A percentile compares a stretch with the other conserved stretches of the same genome.
Conservation (phyloP, 192 early-diverging fungal species). For the Backusella circina region DNA sequence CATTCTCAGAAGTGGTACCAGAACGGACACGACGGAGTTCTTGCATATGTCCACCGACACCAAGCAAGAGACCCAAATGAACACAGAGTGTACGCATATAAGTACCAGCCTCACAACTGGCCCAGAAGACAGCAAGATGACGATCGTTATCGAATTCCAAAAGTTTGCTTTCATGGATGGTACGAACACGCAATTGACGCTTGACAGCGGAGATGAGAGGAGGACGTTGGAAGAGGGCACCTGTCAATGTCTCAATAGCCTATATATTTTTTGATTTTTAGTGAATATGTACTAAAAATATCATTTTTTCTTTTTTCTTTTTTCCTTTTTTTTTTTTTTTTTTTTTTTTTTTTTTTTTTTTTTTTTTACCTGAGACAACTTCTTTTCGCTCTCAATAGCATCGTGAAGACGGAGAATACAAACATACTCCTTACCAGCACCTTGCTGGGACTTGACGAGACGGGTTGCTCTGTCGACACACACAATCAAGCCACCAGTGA, state of each 20-base stretch:
- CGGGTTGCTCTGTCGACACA: conserved; percentile 98
- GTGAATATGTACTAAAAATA: not conserved
- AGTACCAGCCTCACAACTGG: conserved; percentile 97
- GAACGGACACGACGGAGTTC: conserved; percentile 96
- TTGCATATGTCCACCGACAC: conserved; percentile 98
- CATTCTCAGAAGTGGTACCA: conserved; percentile 85
- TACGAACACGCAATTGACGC: conserved; percentile 97
- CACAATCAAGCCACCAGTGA: conserved; percentile 98
- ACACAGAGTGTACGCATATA: conserved; percentile 99
- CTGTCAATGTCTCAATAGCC: conserved; percentile 94
- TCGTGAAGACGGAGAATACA: conserved; percentile 94
- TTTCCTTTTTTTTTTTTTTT: not conserved
- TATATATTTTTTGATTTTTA: conserved; percentile 23
- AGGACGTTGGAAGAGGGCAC: conserved; percentile 98
- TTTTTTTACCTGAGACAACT: conserved; percentile 61
- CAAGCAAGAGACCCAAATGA: conserved; percentile 92
- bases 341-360: not conserved
- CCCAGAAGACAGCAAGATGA: conserved; percentile 97
- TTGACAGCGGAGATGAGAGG: conserved; percentile 99
- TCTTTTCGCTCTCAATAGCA: conserved; percentile 86
- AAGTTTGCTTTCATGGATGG: conserved; percentile 95
- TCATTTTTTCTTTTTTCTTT: not conserved
- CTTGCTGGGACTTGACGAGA: conserved; percentile 98
- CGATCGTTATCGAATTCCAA: conserved; percentile 97
- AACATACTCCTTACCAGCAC: conserved; percentile 99